These are phyloP conservation scores for Apiospora arundinis DNA, from an alignment of 2,329 filamentous ascomycete species.

Conservation along the genomic window DNA sequence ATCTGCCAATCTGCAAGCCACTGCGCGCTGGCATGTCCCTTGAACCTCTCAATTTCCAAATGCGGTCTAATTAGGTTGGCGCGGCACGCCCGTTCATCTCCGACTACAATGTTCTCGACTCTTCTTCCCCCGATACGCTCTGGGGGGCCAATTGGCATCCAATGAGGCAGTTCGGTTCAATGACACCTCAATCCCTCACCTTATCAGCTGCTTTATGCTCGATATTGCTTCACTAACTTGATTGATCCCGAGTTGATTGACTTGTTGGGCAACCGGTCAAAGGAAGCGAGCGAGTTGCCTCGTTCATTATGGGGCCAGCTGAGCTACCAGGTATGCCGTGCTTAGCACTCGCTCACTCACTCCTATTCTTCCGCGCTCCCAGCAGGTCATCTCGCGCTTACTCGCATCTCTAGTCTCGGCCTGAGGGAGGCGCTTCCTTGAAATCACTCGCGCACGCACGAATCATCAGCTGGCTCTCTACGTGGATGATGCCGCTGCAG, in stretches of 20 bases:
- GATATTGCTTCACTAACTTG: slow-evolving; percentile 2
- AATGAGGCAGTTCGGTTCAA: not conserved
- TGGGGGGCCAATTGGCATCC: slow-evolving; percentile 1
- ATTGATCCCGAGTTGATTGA: not conserved
- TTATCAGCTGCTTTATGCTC: slow-evolving; percentile 10
- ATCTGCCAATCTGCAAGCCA: slow-evolving; percentile 16
- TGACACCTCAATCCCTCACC: not conserved
- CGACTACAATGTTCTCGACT: slow-evolving; percentile 6
- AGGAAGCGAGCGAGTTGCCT: not conserved
- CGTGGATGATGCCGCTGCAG: slow-evolving; percentile 3
- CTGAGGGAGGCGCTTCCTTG: not conserved
- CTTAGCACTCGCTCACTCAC: not conserved
- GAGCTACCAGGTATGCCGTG: not conserved
- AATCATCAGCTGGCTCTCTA: not conserved
- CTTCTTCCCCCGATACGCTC: not conserved
- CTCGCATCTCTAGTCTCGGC: slow-evolving; percentile 6
- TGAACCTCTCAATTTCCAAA: slow-evolving; percentile 14
- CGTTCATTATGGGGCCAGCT: not conserved
- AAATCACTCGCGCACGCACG: not conserved
- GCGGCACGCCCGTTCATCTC: slow-evolving; percentile 12
- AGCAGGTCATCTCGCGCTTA: slow-evolving; percentile 1
- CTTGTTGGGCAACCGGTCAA: not conserved
- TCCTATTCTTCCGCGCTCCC: not conserved
- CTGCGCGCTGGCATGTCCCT: slow-evolving; percentile 8
- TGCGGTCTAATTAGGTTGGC: not conserved